Conservation (phyloP, 306 rosid genomes). For the Malus sieversii region DNA sequence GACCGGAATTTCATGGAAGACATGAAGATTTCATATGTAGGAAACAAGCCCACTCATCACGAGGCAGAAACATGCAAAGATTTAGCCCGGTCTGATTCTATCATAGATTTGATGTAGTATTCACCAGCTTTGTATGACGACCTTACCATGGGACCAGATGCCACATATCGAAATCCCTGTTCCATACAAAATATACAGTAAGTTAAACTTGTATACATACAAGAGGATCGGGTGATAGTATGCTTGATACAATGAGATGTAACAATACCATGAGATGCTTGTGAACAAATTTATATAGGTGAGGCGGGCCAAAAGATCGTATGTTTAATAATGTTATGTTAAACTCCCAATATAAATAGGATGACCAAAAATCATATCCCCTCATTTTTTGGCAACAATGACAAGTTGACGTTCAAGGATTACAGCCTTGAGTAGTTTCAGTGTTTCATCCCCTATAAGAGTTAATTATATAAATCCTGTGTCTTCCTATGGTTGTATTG, state of each 20-base stretch:
- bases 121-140: conserved; percentile 93
- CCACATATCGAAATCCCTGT: conserved; percentile 89
- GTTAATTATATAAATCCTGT: too few species aligned
- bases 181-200: not conserved
- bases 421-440: not conserved
- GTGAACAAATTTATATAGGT: too few species aligned
- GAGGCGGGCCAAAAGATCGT: not conserved
- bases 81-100: conserved; percentile 72
- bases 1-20: not conserved
- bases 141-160: conserved; percentile 94
- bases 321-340: not conserved
- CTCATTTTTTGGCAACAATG: not conserved
- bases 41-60: conserved; percentile 19
- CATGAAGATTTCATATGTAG: not conserved
- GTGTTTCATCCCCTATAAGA: not conserved
- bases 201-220: not conserved
- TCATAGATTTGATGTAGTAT: conserved; percentile 92
- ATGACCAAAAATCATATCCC: not conserved
- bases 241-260: not conserved
- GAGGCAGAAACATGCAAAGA: conserved; percentile 41
- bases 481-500: not conserved
- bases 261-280: not conserved
- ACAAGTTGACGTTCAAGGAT: not conserved
- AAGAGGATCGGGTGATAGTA: conserved; percentile 14
- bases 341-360: not conserved